Evolutionary conservation across 2,329 filamentous ascomycete species (phyloP), one percentile per base, ranked within the genome.

Genomic region (Colletotrichum euphorbiae): DNA sequence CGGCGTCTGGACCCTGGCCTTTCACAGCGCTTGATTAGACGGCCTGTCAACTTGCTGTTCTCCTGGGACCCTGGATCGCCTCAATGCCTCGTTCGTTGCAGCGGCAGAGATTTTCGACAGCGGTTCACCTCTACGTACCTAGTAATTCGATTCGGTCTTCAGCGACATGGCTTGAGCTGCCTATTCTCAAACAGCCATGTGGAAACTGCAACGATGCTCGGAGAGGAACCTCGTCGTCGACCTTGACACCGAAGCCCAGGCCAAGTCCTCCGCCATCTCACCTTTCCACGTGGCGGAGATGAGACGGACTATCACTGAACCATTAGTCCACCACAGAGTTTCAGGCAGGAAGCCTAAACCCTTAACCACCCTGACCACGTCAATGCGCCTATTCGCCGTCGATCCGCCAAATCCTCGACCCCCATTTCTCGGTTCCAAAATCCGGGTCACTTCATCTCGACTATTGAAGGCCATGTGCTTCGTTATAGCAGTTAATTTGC

Each of bases 221-320:
- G 24, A 43, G 31, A 28, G 12, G 19, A 33, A 15, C 15, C 42
- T 43, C 38, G 36, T 42, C 15, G 46, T 21, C n/a, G n/a, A 46
- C 40, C 28, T 42, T 45, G 57, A 60, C 17, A 50, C 48, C 33
- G 15, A 15, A 21, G 42, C 43, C 43, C 58, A 33, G 17, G 36
- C 13, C 61, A 61, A 48, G 19, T 24, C 59, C 48, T 46, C 48
- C 55, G 65, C 46, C 65, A 65, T 68, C 54, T 65, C 54, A 60
- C 61, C 48, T 65, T 65, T 17, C 65, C 65, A 68, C 61, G 65
- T 65, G 65, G 65, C 65, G 11, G 48, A 68, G 54, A 60, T 65
- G 61, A 65, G 65, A 68, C 48, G 54, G 65, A 59, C 40, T n/a
- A n/a, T n/a, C n/a, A n/a, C n/a, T 55, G 54, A 21, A 55, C 60